Evolutionary conservation across 306 rosid genomes (phyloP).

Genomic region (Ormosia emarginata): DNA sequence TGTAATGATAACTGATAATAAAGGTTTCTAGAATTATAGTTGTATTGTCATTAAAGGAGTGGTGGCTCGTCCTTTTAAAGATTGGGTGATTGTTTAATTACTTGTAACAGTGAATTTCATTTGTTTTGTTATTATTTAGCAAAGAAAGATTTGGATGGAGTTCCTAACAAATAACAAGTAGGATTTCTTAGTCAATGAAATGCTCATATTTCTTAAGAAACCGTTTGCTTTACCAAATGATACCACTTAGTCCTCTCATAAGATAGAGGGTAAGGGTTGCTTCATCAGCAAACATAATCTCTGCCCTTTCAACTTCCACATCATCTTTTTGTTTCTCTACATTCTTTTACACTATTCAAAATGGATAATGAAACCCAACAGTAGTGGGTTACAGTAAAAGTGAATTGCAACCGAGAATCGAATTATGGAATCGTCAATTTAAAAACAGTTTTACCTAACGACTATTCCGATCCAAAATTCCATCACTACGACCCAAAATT

Average conservation of each 20-base stretch:
- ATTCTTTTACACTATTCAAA: background rate
- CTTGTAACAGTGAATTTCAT: background rate
- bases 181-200: slow-evolving; percentile 34
- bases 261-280: slow-evolving; percentile 40
- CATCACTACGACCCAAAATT: too few relatives aligned
- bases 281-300: slow-evolving; percentile 50
- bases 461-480: too few relatives aligned
- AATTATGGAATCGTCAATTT: too few relatives aligned
- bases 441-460: too few relatives aligned
- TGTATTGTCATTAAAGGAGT: slow-evolving; percentile 25
- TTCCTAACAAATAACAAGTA: slow-evolving; percentile 23
- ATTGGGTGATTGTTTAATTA: background rate
- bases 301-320: slow-evolving; percentile 21
- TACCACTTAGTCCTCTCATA: slow-evolving; percentile 37
- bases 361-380: background rate
- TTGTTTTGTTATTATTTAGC: background rate
- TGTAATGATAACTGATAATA: slow-evolving; percentile 4
- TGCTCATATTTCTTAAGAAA: slow-evolving; percentile 8
- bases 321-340: background rate
- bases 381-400: too few relatives aligned
- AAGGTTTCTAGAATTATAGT: background rate
- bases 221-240: slow-evolving; percentile 22
- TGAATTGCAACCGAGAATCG: too few relatives aligned
- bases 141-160: background rate
- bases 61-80: slow-evolving; percentile 24